Conservation (phyloP, 352 stramenopile species). For the Pythium graminicola region DNA sequence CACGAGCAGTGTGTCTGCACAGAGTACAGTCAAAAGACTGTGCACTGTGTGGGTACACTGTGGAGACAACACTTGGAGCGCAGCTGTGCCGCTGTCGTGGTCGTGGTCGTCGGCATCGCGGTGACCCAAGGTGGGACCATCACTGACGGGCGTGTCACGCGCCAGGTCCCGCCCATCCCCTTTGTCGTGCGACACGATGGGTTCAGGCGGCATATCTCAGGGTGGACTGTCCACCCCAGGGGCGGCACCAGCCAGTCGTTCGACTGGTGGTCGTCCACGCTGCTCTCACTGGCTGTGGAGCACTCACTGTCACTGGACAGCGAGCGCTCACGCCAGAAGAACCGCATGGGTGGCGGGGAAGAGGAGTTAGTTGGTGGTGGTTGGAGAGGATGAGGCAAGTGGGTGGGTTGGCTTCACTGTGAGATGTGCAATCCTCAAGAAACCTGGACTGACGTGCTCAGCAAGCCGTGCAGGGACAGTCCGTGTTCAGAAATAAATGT, state of each 20-base stretch:
- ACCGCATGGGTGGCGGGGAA: too few relatives aligned
- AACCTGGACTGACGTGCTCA: conserved; percentile 18
- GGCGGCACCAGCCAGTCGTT: neutral
- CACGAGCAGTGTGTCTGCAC: conserved; percentile 15
- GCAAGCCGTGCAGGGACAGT: conserved; percentile 24
- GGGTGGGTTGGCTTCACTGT: conserved; percentile 6
- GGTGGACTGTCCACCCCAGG: neutral
- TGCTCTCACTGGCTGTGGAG: conserved; percentile 1
- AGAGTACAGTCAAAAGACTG: conserved; percentile 17
- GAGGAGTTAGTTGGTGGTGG: too few relatives aligned
- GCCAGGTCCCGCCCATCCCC: neutral
- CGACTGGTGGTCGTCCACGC: conserved; percentile 3
- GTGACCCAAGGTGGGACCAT: conserved; percentile 2
- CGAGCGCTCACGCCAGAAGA: conserved; percentile 8
- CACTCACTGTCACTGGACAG: conserved; percentile 3
- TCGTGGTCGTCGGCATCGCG: neutral
- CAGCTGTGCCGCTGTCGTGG: neutral
- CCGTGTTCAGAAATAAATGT: conserved; percentile 75
- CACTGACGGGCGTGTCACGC: neutral
- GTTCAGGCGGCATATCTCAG: conserved; percentile 3
- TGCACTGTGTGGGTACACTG: conserved; percentile 21
- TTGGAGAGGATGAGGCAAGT: too few relatives aligned
- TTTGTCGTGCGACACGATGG: conserved; percentile 1
- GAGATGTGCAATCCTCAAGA: conserved; percentile 16
- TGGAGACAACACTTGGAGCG: too few relatives aligned